These are phyloP conservation scores for Epithele typhae DNA, from an alignment of 768 basidiomycete species.

Conservation along the genomic window DNA sequence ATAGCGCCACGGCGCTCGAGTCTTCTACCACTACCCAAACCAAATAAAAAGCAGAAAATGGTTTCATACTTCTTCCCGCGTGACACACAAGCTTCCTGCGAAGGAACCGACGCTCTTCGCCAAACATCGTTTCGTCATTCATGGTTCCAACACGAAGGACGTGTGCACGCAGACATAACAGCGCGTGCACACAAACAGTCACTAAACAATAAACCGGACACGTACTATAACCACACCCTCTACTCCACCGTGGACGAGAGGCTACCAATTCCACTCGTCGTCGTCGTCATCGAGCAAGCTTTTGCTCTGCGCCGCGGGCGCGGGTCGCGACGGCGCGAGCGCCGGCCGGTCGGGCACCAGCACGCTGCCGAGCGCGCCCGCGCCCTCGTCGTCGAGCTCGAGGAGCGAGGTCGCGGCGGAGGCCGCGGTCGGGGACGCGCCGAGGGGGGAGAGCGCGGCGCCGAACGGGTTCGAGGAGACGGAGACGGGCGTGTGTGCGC, in stretches of 20 bases:
- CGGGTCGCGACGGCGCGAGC: conserved; percentile 15
- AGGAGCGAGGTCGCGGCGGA: conserved; percentile 30
- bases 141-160: too few relatives aligned
- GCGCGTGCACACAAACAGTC: too few relatives aligned
- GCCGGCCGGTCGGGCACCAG: conserved; percentile 28
- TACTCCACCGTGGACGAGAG: not conserved
- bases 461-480: conserved; percentile 11
- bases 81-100: too few relatives aligned
- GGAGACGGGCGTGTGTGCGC: conserved; percentile 18
- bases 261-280: conserved; percentile 61
- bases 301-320: conserved; percentile 5
- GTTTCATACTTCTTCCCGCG: too few relatives aligned
- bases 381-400: conserved; percentile 29
- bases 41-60: too few relatives aligned
- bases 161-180: too few relatives aligned
- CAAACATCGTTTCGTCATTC: too few relatives aligned
- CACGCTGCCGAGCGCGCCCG: conserved; percentile 26
- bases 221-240: not conserved
- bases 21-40: too few relatives aligned
- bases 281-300: conserved; percentile 36
- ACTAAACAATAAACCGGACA: too few relatives aligned
- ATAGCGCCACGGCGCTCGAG: too few relatives aligned
- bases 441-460: conserved; percentile 14
- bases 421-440: conserved; percentile 10
- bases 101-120: too few relatives aligned